Evolutionary conservation across 805 yeast species (phyloP).

Genomic region (Cyberlindnera lachancei): DNA sequence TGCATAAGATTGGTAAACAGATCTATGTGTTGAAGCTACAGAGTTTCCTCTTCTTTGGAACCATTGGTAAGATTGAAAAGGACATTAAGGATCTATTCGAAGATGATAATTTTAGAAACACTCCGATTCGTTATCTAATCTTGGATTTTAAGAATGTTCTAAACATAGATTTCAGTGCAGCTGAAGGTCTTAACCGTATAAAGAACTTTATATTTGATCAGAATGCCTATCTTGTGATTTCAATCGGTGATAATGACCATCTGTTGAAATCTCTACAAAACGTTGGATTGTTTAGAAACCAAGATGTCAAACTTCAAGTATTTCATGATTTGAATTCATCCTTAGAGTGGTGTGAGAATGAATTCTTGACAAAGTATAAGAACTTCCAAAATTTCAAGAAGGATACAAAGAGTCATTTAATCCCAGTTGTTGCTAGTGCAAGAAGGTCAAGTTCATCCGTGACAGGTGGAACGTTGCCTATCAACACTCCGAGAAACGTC

Average conservation of each 20-base stretch:
- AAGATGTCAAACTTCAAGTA: constrained; percentile 44
- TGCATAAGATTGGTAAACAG: constrained; percentile 83
- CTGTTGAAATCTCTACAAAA: constrained; percentile 69
- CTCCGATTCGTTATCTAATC: constrained; percentile 71
- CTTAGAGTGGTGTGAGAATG: constrained; percentile 95
- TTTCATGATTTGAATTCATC: constrained; percentile 81
- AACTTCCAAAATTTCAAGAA: constrained; percentile 22
- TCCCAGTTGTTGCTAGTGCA: no score
- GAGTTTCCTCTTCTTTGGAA: constrained; percentile 90
- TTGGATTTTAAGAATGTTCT: constrained; percentile 79
- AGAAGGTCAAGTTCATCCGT: no score
- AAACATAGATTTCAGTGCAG: constrained; percentile 86
- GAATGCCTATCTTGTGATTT: constrained; percentile 63
- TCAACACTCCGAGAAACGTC: constrained; percentile 33
- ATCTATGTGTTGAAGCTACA: constrained; percentile 80
- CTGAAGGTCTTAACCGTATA: constrained; percentile 88
- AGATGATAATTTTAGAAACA: constrained; percentile 27
- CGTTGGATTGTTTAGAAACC: constrained; percentile 59
- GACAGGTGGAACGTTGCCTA: constrained; percentile 9
- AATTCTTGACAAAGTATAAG: constrained; percentile 46
- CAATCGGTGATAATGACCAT: constrained; percentile 66
- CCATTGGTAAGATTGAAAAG: constrained; percentile 85
- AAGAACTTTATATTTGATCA: constrained; percentile 68
- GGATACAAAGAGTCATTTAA: constrained; percentile 1
- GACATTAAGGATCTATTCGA: constrained; percentile 62